Conservation (phyloP, 2,329 filamentous ascomycete species). For the Pseudogymnoascus sp. region DNA sequence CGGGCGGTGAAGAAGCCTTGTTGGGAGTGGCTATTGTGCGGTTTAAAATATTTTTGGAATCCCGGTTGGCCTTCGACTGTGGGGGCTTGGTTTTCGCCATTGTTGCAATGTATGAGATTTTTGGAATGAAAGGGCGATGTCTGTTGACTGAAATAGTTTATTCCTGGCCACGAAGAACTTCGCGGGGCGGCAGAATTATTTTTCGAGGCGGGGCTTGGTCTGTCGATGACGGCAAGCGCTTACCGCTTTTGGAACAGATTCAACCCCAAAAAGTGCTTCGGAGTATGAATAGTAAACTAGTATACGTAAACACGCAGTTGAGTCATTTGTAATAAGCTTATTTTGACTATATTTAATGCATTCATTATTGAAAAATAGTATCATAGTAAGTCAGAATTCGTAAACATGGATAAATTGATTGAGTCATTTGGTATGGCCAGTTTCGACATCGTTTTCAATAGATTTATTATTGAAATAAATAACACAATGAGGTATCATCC, state of each 20-base stretch:
- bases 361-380: neutral
- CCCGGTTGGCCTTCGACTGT: conserved; percentile 26
- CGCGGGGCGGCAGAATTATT: conserved; percentile 11
- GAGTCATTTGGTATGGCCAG: neutral
- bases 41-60: conserved; percentile 25
- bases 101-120: conserved; percentile 11
- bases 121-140: neutral
- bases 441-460: neutral
- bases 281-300: neutral
- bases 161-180: conserved; percentile 6
- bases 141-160: conserved; percentile 1
- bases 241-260: conserved; percentile 6
- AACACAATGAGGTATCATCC: neutral
- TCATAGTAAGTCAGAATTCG: neutral
- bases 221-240: conserved; percentile 6
- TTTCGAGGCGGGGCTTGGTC: conserved; percentile 3
- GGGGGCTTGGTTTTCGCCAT: conserved; percentile 32
- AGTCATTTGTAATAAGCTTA: neutral
- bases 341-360: neutral
- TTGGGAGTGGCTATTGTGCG: conserved; percentile 21
- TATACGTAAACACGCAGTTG: neutral
- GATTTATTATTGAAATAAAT: neutral
- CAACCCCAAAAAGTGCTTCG: neutral
- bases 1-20: conserved; percentile 22
- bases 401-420: neutral